Evolutionary conservation across 2,329 filamentous ascomycete genomes (phyloP), one percentile per base, ranked within the genome.

Genomic region (Diaporthe nobilis): DNA sequence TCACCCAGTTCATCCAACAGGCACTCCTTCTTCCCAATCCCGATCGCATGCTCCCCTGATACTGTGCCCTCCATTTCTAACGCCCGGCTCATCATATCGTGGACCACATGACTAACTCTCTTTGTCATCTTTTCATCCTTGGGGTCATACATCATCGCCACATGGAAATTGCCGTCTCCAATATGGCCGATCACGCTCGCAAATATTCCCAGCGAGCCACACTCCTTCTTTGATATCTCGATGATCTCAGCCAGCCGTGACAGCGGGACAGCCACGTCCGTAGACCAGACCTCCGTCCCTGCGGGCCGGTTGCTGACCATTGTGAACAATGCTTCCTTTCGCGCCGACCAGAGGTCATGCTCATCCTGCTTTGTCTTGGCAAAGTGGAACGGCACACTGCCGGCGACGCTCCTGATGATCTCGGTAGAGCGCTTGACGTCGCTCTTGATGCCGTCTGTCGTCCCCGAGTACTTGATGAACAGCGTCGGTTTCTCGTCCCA

Each of bases 201-300:
- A 51, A 90, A 86, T 6, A 93, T 82, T 0, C 91, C 91, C 57
- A 87, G 88, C 79, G 86, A 85, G n/a, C 80, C 81, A 51, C 92
- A 87, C 77, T 93, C 88, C 22, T 85, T 85, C 80, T 94, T 94
- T 1, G 92, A 94, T 67, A 90, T 87, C 77, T 92, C 84, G 67
- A 96, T 94, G 72, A 95, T 93, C 78, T 94, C 91, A 1, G 94
- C 91, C 77, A 96, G 85, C 53, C 88, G 87, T 22, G 91, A 94
- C 65, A 96, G 91, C 0, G 94, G 94, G 0, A 96, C 94, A 0
- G 94, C 94, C 28, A 96, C 94, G 81, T 96, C 94, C 0, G 94
- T 96, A 0, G 93, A 94, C 94, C 94, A 95, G 37, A 95, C 90
- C 78, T 93, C 90, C 2, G 88, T 87, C 0, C 88, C 88, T 34